Evolutionary conservation across 1,139 yeast genomes (phyloP), one percentile per base, ranked within the genome.

Genomic region (Nakaseomyces nivariensis): DNA sequence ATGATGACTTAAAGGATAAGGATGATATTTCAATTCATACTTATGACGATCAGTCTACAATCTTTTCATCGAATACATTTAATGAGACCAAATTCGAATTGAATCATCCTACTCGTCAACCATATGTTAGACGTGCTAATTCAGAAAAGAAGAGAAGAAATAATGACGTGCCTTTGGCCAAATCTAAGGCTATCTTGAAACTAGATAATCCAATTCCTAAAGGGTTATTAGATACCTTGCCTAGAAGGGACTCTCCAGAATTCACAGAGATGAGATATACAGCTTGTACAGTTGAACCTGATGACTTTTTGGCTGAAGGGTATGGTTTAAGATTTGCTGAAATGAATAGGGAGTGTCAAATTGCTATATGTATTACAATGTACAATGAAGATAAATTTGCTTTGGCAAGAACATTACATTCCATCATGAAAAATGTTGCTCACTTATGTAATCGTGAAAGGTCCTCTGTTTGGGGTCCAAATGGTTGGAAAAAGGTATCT

Each of bases 401-500:
- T 1, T 80, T 92, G 65, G 87, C 97, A 1, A 79, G 97, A 68
- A 92, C 97, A 0, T 75, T 92, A 77, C 96, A 92, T 65, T 85
- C 95, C 0, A 92, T 90, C 24, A 87, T 90, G 87, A 85, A 82
- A 59, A 92, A 92, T 67, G 79, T 92, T 55, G 87, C 96, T 2
- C 94, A 89, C 60, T 72, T 92, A 49, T 82, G 95, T 63, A 78
- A 84, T 13, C 79, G 97, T 65, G 76, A 78, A 50, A 84, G 81
- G 63, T 84, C 95, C 41, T 74, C 85, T 46, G 83, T 84, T 22
- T 92, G 98, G 98, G 97, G 97, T 6, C 81, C 82, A 57, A 94
- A 89, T 54, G 86, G 95, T 26, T 92, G 98, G 98, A 88, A 92
- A 64, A 90, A 89, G 67, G 82, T 90, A 33, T 96, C 90, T 52